These are phyloP conservation scores for Mycena epipterygia DNA, from an alignment of 768 basidiomycete species.

Conservation along the genomic window DNA sequence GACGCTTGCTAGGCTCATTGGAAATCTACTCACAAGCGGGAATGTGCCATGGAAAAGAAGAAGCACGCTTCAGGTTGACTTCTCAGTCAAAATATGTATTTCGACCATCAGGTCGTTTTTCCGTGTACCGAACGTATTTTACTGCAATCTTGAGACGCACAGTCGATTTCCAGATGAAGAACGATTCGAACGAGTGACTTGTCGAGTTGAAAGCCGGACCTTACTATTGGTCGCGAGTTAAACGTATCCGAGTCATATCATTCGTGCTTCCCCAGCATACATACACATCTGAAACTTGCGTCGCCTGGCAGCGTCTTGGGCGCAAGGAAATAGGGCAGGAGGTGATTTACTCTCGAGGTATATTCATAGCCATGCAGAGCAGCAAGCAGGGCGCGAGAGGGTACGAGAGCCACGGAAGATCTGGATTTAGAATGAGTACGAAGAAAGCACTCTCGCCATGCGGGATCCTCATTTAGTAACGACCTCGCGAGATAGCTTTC, in stretches of 20 bases:
- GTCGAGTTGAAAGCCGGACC: constrained; percentile 14
- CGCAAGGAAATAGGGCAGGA: constrained; percentile 12
- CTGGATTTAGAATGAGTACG: too few species aligned
- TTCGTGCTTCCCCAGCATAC: background rate
- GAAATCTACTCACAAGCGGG: constrained; percentile 40
- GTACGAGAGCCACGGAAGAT: too few species aligned
- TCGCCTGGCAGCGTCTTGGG: constrained; percentile 17
- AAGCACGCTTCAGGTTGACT: constrained; percentile 24
- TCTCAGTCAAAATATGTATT: constrained; percentile 14
- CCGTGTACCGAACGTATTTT: constrained; percentile 16
- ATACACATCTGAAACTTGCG: constrained; percentile 15
- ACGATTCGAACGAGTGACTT: constrained; percentile 16
- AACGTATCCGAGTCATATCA: constrained; percentile 10
- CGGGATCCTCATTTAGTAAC: too few species aligned
- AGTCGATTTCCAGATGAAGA: constrained; percentile 20
- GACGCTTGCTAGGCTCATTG: constrained; percentile 35
- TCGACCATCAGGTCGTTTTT: constrained; percentile 11
- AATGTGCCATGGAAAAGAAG: constrained; percentile 33
- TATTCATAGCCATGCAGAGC: too few species aligned
- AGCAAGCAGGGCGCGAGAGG: too few species aligned
- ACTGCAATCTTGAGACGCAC: constrained; percentile 19
- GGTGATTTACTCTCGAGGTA: too few species aligned
- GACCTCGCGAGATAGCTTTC: too few species aligned
- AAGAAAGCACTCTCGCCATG: too few species aligned
- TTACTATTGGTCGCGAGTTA: constrained; percentile 19